Conservation (phyloP, 106 monocot species). For the Platanthera zijinensis region DNA sequence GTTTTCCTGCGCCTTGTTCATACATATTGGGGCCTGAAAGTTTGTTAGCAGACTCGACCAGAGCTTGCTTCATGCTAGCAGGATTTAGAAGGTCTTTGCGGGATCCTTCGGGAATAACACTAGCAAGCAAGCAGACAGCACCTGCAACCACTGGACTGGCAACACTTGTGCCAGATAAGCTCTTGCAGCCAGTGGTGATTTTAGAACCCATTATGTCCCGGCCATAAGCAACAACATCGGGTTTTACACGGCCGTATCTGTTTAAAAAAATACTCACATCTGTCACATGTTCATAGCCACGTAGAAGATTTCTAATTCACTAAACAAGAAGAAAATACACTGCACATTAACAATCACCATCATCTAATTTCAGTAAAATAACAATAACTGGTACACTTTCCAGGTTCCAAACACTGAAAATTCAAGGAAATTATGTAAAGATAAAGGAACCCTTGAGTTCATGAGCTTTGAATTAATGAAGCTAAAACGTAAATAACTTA, state of each 20-base stretch:
- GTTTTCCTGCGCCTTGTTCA: constrained; percentile 90
- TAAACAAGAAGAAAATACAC: neutral
- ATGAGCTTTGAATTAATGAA: neutral
- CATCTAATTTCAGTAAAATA: neutral
- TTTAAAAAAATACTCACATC: neutral
- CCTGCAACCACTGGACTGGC: constrained; percentile 98
- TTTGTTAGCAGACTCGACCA: constrained; percentile 91
- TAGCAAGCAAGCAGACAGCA: constrained; percentile 88
- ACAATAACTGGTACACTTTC: neutral
- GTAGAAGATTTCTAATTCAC: neutral
- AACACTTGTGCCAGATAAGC: constrained; percentile 95
- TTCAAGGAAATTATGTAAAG: neutral
- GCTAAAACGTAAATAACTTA: constrained; percentile 3
- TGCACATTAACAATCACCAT: neutral
- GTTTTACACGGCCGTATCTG: constrained; percentile 97
- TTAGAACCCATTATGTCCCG: constrained; percentile 96
- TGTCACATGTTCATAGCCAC: constrained; percentile 4
- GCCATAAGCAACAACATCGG: constrained; percentile 97
- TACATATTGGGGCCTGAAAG: constrained; percentile 90
- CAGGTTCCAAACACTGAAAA: neutral
- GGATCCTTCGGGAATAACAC: constrained; percentile 63
- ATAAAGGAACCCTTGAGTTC: neutral
- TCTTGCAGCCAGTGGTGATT: constrained; percentile 96
- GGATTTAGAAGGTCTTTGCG: constrained; percentile 82
- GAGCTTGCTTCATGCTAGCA: constrained; percentile 98